Conservation (phyloP, 225 moss, liverwort and hornwort species). For the Pleurozium schreberi region DNA sequence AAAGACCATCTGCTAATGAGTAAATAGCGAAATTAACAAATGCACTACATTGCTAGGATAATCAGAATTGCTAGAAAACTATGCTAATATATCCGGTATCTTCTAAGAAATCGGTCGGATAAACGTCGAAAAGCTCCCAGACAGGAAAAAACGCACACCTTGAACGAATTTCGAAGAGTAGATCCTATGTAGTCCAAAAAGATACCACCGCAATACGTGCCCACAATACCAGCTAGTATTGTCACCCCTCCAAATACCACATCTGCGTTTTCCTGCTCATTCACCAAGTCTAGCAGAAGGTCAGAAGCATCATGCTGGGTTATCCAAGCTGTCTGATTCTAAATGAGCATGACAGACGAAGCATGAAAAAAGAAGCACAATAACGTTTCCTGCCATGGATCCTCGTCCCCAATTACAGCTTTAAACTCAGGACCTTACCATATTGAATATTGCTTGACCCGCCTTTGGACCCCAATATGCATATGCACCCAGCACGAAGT, state of each 20-base stretch:
- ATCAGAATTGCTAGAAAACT: not conserved
- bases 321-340: not conserved
- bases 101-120: not conserved
- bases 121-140: not conserved
- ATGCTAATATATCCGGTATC: not conserved
- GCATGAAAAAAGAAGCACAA: not conserved
- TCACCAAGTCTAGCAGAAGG: not conserved
- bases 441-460: slow-evolving; percentile 72
- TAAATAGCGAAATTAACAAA: not conserved
- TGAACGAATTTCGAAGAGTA: slow-evolving; percentile 73
- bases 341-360: not conserved
- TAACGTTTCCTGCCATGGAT: not conserved
- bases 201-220: slow-evolving; percentile 78
- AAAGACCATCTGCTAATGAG: not conserved
- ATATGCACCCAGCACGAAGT: slow-evolving; percentile 89
- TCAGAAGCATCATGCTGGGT: not conserved
- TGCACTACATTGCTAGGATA: not conserved
- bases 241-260: slow-evolving; percentile 79
- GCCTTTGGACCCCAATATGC: slow-evolving; percentile 98
- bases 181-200: slow-evolving; percentile 73
- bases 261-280: slow-evolving; percentile 69
- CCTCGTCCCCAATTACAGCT: not conserved
- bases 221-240: slow-evolving; percentile 76
- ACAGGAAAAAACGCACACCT: slow-evolving; percentile 19
- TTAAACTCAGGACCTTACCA: slow-evolving; percentile 19